Evolutionary conservation across 352 stramenopile species (phyloP), one percentile per base, ranked within the genome.

Genomic region (Globisporangium recalcitrans): DNA sequence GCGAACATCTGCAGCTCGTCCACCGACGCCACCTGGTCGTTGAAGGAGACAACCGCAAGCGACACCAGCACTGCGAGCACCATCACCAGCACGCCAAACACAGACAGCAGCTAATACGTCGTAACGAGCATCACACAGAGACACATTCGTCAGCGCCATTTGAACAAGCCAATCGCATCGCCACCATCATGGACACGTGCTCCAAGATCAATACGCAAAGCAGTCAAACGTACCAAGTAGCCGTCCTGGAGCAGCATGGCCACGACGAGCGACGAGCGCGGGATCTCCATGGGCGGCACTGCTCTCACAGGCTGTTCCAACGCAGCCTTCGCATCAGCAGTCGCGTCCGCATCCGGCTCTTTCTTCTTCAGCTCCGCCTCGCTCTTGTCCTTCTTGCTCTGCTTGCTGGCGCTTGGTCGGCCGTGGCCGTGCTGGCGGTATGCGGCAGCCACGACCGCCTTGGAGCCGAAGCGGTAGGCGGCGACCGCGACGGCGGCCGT

Each of bases 1-100:
- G 71, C 74, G 59, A 92, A 88, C 70, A 91, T 77, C 38, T 80
- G 74, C 57, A 90, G 65, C 27, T 91, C 73, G 9, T 75, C 71
- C 32, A 82, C 68, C 21, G 77, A 88, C 26, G 65, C 52, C 6
- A 88, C 32, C 8, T 75, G 54, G 24, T 84, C 77, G 32, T 76
- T 73, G 21, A 82, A 42, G 36, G 67, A 51, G 11, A 85, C 77
- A 32, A 89, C 69, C 29, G 70, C 60, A 36, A 85, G 58, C 13
- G 83, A 87, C 42, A 86, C 69, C 19, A 86, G 34, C 14, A 81
- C 69, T 10, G 81, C 77, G 21, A 92, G 56, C 19, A 68, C 76
- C 68, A 88, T 71, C 54, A 86, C 72, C 29, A 70, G 72, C n/a
- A 86, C 63, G 22, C 83, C 83, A 62, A 81, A 77, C 22, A 72